Evolutionary conservation across 1,284 basidiomycete genomes (phyloP), one percentile per base, ranked within the genome.

Genomic region (Ganoderma leucocontextum): DNA sequence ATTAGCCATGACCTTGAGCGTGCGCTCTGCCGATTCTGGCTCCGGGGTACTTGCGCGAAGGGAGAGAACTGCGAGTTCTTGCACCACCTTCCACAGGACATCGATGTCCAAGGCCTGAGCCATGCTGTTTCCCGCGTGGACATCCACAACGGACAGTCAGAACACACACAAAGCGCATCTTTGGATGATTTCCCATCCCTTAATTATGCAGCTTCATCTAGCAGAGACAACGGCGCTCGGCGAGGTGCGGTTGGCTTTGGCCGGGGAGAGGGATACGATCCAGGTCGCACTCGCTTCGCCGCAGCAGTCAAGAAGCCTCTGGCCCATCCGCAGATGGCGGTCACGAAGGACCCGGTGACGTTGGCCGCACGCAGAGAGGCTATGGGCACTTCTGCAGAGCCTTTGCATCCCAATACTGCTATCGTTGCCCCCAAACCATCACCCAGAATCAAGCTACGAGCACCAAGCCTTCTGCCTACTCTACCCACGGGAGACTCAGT

Each of bases 11-110:
- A 97, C 77, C 86, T 97, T 3, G 95, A 97, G 78, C 89, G 95
- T 53, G 97, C 97, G 0, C 81, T 98, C 29, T 99, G 96, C 81
- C 93, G 97, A 41, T 99, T 99, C 84, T 99, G 97, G 97, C 87
- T 99, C 52, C 89, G 96, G 62, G 97, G 97, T 4, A 96, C 96
- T 66, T 98, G 96, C 78, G 94, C 95, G 57, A 98, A 98, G 80
- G 92, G 95, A 62, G 96, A 97, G 68, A 90, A 87, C 72, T 95
- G 93, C 84, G 93, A 95, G 80, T 97, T 97, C 80, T 81, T 97
- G 75, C 95, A 97, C 77, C 93, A 94, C 76, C 84, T 97, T 1
- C 95, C 95, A 1, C 91, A 93, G 76, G 89, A 94, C 75, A 87
- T 91, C 61, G 90, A 94, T 76, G 84, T 93, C 65, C 78, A 89